A percentile compares a stretch with the other conserved stretches of the same genome.
Evolutionary conservation across 495 filamentous ascomycete species (phyloP).

Genomic region (Penicillium lagena): DNA sequence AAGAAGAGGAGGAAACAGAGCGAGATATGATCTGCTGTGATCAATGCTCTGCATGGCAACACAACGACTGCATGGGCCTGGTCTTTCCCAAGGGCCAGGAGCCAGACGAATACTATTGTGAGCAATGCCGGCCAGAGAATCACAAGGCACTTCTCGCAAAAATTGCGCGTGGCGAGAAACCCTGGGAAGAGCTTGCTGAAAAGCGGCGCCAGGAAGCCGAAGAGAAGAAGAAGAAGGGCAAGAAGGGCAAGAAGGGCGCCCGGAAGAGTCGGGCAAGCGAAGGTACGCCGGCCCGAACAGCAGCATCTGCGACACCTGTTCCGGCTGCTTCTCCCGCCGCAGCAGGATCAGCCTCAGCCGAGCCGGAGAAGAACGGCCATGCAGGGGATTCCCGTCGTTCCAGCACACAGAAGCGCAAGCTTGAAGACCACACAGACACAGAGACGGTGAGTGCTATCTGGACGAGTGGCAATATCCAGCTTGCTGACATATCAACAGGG

Average conservation of each 20-base stretch:
- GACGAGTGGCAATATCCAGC: neutral
- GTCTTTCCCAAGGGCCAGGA: slow-evolving; percentile 67
- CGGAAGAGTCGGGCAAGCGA: slow-evolving; percentile 36
- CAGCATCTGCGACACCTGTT: slow-evolving; percentile 23
- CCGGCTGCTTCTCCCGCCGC: slow-evolving; percentile 16
- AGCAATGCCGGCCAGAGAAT: slow-evolving; percentile 76
- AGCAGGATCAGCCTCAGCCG: slow-evolving; percentile 17
- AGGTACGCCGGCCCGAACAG: slow-evolving; percentile 25
- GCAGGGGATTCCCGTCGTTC: slow-evolving; percentile 18
- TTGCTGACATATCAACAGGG: slow-evolving; percentile 18
- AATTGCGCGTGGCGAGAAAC: slow-evolving; percentile 70
- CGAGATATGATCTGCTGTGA: slow-evolving; percentile 90
- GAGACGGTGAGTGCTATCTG: slow-evolving; percentile 23
- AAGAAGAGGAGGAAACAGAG: slow-evolving; percentile 75
- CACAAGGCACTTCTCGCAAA: slow-evolving; percentile 70
- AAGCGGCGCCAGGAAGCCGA: slow-evolving; percentile 44
- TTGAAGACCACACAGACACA: slow-evolving; percentile 30
- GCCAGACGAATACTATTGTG: slow-evolving; percentile 81
- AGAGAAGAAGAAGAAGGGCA: slow-evolving; percentile 42
- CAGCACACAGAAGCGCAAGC: slow-evolving; percentile 39
- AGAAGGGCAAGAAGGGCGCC: slow-evolving; percentile 42
- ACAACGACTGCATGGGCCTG: slow-evolving; percentile 91
- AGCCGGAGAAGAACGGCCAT: slow-evolving; percentile 27
- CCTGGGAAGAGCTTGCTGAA: slow-evolving; percentile 68
- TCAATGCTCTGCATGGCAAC: slow-evolving; percentile 86